These are phyloP conservation scores for Epicoccum nigrum DNA, from an alignment of 2,329 filamentous ascomycete genomes.

Conservation along the genomic window DNA sequence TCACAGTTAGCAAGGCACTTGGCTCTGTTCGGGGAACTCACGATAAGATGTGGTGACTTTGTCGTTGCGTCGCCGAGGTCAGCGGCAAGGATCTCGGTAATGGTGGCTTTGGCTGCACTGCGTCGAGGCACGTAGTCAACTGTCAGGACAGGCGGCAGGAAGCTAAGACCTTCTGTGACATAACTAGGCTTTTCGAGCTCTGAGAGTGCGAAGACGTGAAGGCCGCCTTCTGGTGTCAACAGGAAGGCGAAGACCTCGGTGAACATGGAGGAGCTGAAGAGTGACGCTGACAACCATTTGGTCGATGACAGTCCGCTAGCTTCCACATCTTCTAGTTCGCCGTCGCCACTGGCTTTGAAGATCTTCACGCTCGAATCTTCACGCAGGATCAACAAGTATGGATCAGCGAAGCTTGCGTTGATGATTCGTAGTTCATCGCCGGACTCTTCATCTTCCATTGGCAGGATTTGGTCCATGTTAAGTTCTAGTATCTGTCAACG, in stretches of 20 bases:
- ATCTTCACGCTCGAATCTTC: constrained; percentile 83
- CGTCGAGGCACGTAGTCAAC: constrained; percentile 72
- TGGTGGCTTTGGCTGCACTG: constrained; percentile 71
- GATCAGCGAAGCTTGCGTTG: constrained; percentile 83
- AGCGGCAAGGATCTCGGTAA: constrained; percentile 82
- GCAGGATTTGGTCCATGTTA: constrained; percentile 86
- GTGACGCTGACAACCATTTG: constrained; percentile 82
- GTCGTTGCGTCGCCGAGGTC: constrained; percentile 79
- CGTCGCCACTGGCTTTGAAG: constrained; percentile 77
- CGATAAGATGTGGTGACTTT: constrained; percentile 79
- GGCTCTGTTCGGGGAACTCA: constrained; percentile 52
- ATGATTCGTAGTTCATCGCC: constrained; percentile 79
- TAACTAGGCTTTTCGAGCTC: constrained; percentile 75
- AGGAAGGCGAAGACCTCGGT: constrained; percentile 75
- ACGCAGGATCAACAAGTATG: constrained; percentile 80
- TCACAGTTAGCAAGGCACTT: constrained; percentile 10
- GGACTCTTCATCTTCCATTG: constrained; percentile 82
- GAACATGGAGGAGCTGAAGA: constrained; percentile 71
- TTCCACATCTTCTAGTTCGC: constrained; percentile 84
- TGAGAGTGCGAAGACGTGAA: constrained; percentile 79
- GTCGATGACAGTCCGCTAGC: constrained; percentile 64
- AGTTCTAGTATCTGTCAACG: constrained; percentile 64
- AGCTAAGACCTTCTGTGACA: constrained; percentile 75
- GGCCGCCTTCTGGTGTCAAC: constrained; percentile 73
- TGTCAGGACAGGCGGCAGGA: constrained; percentile 77